Base-by-base conservation (phyloP, 108 stramenopile species). In the Cyclostephanos tholiformis region DNA sequence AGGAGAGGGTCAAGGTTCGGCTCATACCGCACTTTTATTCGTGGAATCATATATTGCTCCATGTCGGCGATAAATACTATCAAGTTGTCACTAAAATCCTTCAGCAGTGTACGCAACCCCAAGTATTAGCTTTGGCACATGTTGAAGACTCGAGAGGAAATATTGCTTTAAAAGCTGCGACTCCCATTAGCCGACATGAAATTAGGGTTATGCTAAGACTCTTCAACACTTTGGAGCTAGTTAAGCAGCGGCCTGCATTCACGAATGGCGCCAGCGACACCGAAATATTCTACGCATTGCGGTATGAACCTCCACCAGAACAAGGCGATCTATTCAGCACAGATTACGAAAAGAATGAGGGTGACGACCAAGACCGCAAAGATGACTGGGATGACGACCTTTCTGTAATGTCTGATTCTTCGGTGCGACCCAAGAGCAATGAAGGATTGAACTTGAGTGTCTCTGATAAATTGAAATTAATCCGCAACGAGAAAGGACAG, bases 221-320 rank as follows among this genome's bases (percentile, higher is more conserved):
- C 5, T 95, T 95, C 86, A 95, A 95, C 43, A 95, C 94, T n/a
- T 72, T 95, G 20, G 94, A 95, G 67, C 91, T 95, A 22, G 94
- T 95, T 6, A 95, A 93, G 61, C 94, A 95, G 77, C 85, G 91
- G 20, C 94, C 94, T 13, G 91, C 94, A 6, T 95, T 90, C 71
- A 90, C 89, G n/a, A 95, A 95, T 65, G 88, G 88, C 22, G 74
- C 83, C 13, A 91, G 90, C 74, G 89, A 91, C 55, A 95, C 94
- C 20, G 91, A 95, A 68, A 93, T 95, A 76, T 95, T 95, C 65
- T 95, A 92, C 64, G 94, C 94, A 26, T 67, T 95, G 58, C 87
- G 94, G 65, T 95, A 90, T 49, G 94, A 95, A 48, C 91, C 94
- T 22, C 94, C 94, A 32, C 76, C 72, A 23, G 83, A 87, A 32